These are phyloP conservation scores for Marasmius sp. DNA, from an alignment of 1,284 basidiomycete genomes.

Conservation along the genomic window DNA sequence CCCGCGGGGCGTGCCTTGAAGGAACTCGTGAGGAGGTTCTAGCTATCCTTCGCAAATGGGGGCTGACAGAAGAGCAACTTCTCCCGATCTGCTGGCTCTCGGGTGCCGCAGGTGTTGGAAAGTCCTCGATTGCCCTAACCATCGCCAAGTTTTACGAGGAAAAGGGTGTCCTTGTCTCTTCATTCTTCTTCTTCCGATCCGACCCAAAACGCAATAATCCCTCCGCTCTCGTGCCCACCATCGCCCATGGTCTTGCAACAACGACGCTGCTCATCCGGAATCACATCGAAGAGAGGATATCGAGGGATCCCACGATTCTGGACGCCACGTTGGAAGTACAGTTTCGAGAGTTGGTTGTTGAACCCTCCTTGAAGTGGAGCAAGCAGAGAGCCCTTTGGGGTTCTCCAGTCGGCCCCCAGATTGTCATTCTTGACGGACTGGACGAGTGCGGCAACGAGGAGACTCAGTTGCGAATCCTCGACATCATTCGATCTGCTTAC, in stretches of 20 bases:
- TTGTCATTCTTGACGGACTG: constrained; percentile 17
- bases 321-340: background rate
- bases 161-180: constrained; percentile 1
- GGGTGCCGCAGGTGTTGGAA: constrained; percentile 17
- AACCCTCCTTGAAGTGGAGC: too few relatives aligned
- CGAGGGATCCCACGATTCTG: background rate
- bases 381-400: too few relatives aligned
- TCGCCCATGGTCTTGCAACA: background rate
- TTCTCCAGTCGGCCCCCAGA: background rate
- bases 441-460: constrained; percentile 15
- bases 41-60: constrained; percentile 11
- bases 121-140: constrained; percentile 19
- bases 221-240: background rate
- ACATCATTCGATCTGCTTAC: background rate
- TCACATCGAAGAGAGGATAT: background rate
- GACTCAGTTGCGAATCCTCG: background rate
- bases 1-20: constrained; percentile 8
- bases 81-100: constrained; percentile 14
- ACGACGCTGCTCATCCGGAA: background rate
- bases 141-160: constrained; percentile 10
- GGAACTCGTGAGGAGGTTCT: constrained; percentile 14
- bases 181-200: constrained; percentile 18
- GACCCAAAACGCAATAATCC: background rate
- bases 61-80: background rate
- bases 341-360: background rate